A percentile compares a stretch with the other conserved stretches of the same genome.
Conservation (phyloP, 2,329 filamentous ascomycete genomes). For the Chrysoporthe puriensis region DNA sequence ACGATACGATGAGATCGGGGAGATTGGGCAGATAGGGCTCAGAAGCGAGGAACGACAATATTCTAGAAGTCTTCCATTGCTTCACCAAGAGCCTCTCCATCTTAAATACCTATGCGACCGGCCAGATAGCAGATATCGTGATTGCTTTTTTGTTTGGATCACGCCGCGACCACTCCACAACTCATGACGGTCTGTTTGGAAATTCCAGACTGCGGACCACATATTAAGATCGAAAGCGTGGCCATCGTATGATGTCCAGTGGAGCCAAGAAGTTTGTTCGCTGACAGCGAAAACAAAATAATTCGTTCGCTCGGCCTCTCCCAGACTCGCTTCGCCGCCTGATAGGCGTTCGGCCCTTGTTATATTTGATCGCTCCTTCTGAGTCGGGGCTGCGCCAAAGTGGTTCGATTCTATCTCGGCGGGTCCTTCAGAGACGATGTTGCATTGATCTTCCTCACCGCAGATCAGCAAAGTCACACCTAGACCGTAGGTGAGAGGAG, state of each 20-base stretch:
- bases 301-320: background rate
- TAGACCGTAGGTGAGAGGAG: background rate
- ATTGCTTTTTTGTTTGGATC: background rate
- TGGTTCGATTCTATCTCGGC: background rate
- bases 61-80: background rate
- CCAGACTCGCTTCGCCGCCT: background rate
- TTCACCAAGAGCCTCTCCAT: background rate
- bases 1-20: background rate
- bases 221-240: constrained; percentile 6
- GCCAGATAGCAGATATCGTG: constrained; percentile 1
- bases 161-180: background rate
- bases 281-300: background rate
- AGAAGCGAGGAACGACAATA: background rate
- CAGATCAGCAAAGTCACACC: constrained; percentile 1
- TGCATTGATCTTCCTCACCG: constrained; percentile 7
- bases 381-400: background rate
- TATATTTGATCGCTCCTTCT: background rate
- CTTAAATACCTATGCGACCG: background rate
- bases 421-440: background rate
- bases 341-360: background rate
- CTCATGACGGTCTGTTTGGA: background rate
- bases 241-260: constrained; percentile 26
- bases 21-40: background rate
- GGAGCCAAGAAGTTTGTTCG: constrained; percentile 6
- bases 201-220: constrained; percentile 1